These are phyloP conservation scores for Opeltia flavorubescens DNA, from an alignment of 495 filamentous ascomycete species.

Conservation along the genomic window DNA sequence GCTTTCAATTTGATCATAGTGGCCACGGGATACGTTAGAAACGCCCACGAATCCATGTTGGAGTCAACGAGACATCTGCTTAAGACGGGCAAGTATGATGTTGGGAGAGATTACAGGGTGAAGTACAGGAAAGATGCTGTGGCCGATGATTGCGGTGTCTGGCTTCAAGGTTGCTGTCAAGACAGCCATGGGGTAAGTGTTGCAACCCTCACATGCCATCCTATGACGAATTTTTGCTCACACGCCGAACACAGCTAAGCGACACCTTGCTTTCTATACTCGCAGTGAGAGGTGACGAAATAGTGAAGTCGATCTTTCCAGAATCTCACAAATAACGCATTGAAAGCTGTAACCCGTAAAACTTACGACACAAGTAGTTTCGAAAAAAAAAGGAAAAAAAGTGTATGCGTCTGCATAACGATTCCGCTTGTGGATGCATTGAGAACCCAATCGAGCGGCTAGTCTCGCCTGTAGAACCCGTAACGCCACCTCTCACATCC, in stretches of 20 bases:
- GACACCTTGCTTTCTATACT: constrained; percentile 70
- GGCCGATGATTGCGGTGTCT: constrained; percentile 52
- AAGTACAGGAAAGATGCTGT: constrained; percentile 52
- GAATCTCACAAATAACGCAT: too few relatives aligned
- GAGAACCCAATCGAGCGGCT: too few relatives aligned
- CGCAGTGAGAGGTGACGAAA: constrained; percentile 59
- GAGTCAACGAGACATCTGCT: constrained; percentile 47
- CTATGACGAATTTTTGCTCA: not conserved
- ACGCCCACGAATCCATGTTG: constrained; percentile 68
- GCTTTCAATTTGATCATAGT: constrained; percentile 65
- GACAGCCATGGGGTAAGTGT: constrained; percentile 63
- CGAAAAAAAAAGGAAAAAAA: too few relatives aligned
- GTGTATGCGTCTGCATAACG: too few relatives aligned
- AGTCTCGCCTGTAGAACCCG: too few relatives aligned
- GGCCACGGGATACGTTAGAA: constrained; percentile 74
- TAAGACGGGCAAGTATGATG: constrained; percentile 31
- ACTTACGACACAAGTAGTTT: too few relatives aligned
- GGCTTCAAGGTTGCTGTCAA: constrained; percentile 93
- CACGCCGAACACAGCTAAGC: constrained; percentile 37
- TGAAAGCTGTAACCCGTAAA: too few relatives aligned
- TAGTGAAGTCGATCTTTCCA: constrained; percentile 66
- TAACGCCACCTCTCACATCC: too few relatives aligned
- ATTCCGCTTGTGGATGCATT: too few relatives aligned
- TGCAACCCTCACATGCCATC: constrained; percentile 20
- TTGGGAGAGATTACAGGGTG: constrained; percentile 60